phyloP scores from a whole-genome alignment of 176 grass and related monocot species.

The Areca catechu region DNA sequence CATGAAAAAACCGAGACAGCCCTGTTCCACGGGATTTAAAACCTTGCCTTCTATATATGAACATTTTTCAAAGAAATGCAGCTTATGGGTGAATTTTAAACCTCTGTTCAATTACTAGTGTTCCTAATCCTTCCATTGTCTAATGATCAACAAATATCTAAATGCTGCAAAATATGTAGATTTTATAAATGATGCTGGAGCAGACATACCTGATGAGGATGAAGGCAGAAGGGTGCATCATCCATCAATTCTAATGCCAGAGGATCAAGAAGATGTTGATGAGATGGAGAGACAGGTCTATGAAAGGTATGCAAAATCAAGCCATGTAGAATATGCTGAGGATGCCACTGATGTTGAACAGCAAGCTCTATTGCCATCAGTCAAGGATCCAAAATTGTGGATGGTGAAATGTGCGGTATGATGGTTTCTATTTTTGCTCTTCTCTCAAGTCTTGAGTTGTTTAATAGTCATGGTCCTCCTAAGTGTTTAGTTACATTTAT shows the following conservation, averaged over 20 bases:
- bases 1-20: too few species aligned
- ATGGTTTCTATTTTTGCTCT: background rate
- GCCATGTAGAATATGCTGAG: conserved; percentile 76
- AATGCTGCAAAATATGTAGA: conserved; percentile 26
- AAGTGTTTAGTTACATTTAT: too few species aligned
- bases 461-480: too few species aligned
- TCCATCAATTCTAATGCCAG: conserved; percentile 62
- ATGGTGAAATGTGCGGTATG: conserved; percentile 98
- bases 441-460: conserved; percentile 2
- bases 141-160: background rate
- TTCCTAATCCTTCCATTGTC: background rate
- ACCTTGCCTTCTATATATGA: too few species aligned
- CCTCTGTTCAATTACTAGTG: too few species aligned
- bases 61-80: too few species aligned
- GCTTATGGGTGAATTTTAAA: too few species aligned
- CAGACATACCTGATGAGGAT: conserved; percentile 67
- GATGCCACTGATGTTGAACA: conserved; percentile 96
- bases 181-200: conserved; percentile 81
- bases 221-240: conserved; percentile 47
- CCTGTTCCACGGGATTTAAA: too few species aligned
- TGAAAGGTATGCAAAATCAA: conserved; percentile 80
- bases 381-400: conserved; percentile 99
- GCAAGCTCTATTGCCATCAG: conserved; percentile 89
- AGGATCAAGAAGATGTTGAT: conserved; percentile 97
- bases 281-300: conserved; percentile 90